Base-by-base conservation (phyloP, 331 rosid species). In the Pyrus hybrid region DNA sequence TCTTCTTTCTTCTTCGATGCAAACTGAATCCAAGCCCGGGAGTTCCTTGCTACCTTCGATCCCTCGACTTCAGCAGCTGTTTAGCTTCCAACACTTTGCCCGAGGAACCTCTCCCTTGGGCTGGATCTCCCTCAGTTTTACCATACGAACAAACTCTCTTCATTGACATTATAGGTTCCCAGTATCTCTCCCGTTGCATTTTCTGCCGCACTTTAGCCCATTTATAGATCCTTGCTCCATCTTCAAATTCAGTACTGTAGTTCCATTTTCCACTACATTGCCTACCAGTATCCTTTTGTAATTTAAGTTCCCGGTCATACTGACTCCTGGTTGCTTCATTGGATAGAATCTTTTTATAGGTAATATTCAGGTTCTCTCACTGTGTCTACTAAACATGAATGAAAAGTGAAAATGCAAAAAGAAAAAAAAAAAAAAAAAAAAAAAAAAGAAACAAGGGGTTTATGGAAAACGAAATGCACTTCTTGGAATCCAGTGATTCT, bases 191-290 rank as follows among this genome's bases (percentile, higher is more conserved):
- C 5, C 47, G 67, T 65, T 57, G 78, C 53, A 74, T 92, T 80
- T 85, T 87, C 80, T 70, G 84, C 84, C 90, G 81, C 76, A 84
- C 67, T 68, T 86, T 85, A 35, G 87, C 88, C 97, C 96, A 92
- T 49, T 87, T 82, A 62, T 87, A 81, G 53, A 73, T 77, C 77
- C 87, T 83, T 63, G 74, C 80, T 60, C 80, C 85, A 63, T 83
- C 87, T 73, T 90, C 93, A 75, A 76, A 87, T 71, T 93, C 91
- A 54, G 91, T 68, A 77, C 67, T 43, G 75, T 87, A 84, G 72
- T 78, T 78, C 90, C 84, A 63, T 70, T 76, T 86, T 63, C 82
- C 85, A 72, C 76, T 76, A 68, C 70, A 70, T 57, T 80, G 71
- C 76, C 76, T 83, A 29, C 76, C 68, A 5, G 72, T 78, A 26